Conservation (phyloP, 2,329 filamentous ascomycete species). For the Cladophialophora bantiana region DNA sequence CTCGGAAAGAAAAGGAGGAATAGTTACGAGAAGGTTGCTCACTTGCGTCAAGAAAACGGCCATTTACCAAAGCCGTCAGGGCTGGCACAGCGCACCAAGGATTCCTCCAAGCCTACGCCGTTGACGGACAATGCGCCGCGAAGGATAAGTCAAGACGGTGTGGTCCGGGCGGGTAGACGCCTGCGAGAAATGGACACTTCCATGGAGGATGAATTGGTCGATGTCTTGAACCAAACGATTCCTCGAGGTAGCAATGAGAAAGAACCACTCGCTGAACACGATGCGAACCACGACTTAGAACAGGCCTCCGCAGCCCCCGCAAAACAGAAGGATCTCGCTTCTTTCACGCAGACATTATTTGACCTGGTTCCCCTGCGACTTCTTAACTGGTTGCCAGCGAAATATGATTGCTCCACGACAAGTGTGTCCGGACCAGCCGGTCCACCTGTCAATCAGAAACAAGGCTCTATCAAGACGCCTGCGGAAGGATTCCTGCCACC, state of each 20-base stretch:
- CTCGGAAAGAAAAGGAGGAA: constrained; percentile 31
- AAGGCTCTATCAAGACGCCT: neutral
- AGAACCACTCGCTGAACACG: neutral
- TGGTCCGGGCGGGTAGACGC: constrained; percentile 26
- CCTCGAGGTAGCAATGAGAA: neutral
- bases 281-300: neutral
- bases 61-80: constrained; percentile 9
- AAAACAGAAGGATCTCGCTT: constrained; percentile 61
- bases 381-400: constrained; percentile 54
- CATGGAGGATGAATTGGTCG: constrained; percentile 11
- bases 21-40: constrained; percentile 25
- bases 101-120: constrained; percentile 9
- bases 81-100: constrained; percentile 15
- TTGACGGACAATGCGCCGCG: constrained; percentile 15
- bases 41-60: constrained; percentile 22
- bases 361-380: constrained; percentile 55
- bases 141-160: constrained; percentile 23
- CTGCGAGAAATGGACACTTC: constrained; percentile 15
- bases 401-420: constrained; percentile 40
- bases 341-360: constrained; percentile 67
- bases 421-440: constrained; percentile 28
- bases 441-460: neutral
- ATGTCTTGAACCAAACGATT: constrained; percentile 11
- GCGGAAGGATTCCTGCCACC: neutral
- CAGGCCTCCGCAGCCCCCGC: neutral